Conservation (phyloP, 176 grass and related monocot species). For the Ensete glaucum region DNA sequence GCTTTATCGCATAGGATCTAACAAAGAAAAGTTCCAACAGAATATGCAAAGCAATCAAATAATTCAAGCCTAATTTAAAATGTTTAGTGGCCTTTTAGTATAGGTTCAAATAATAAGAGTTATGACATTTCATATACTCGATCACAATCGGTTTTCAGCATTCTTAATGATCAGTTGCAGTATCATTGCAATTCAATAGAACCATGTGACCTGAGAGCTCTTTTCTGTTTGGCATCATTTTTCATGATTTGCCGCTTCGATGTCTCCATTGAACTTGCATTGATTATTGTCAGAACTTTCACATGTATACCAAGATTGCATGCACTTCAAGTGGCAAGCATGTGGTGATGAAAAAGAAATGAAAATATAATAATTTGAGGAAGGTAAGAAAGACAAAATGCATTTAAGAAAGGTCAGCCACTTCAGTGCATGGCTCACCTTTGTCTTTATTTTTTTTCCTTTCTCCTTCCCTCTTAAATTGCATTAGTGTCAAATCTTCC, state of each 20-base stretch:
- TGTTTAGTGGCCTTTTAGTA: background rate
- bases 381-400: too few relatives aligned
- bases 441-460: background rate
- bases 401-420: too few relatives aligned
- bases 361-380: too few relatives aligned
- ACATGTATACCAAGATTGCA: too few relatives aligned
- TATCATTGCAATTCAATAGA: background rate
- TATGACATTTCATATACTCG: background rate
- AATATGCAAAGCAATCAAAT: background rate
- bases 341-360: too few relatives aligned
- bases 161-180: background rate
- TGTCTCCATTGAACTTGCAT: too few relatives aligned
- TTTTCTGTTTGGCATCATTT: too few relatives aligned
- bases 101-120: background rate
- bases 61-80: background rate
- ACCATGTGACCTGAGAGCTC: background rate
- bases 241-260: too few relatives aligned
- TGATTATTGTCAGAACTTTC: too few relatives aligned
- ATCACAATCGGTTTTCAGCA: background rate
- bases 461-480: background rate
- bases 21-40: background rate
- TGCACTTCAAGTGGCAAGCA: too few relatives aligned
- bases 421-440: too few relatives aligned
- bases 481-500: background rate
- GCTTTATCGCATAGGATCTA: constrained; percentile 16